Evolutionary conservation across 2,329 filamentous ascomycete genomes (phyloP).

Genomic region (Aureobasidium sp.): DNA sequence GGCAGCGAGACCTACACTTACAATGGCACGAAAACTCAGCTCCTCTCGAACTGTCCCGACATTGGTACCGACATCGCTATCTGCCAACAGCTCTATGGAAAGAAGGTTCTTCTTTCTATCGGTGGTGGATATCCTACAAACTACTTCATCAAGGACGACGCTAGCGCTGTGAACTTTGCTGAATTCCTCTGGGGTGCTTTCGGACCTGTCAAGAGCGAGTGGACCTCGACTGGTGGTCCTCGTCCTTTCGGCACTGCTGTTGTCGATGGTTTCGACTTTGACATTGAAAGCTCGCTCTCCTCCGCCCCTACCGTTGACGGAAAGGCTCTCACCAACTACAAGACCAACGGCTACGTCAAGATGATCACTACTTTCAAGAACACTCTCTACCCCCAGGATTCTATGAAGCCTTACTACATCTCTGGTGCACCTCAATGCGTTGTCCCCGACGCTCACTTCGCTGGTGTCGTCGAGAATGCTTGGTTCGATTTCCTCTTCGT

Average conservation of each 20-base stretch:
- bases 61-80: slow-evolving; percentile 49
- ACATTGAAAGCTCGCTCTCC: slow-evolving; percentile 56
- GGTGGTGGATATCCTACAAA: slow-evolving; percentile 61
- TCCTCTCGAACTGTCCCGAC: slow-evolving; percentile 51
- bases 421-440: slow-evolving; percentile 43
- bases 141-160: slow-evolving; percentile 37
- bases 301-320: slow-evolving; percentile 15
- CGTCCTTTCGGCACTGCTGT: slow-evolving; percentile 61
- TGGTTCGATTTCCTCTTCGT: slow-evolving; percentile 40
- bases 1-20: slow-evolving; percentile 33
- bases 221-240: slow-evolving; percentile 32
- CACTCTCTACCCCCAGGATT: slow-evolving; percentile 30
- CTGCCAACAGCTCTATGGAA: slow-evolving; percentile 57
- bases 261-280: slow-evolving; percentile 71
- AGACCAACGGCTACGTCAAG: slow-evolving; percentile 37
- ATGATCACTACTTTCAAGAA: slow-evolving; percentile 43
- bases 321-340: slow-evolving; percentile 25
- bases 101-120: slow-evolving; percentile 66
- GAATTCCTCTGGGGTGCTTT: slow-evolving; percentile 56
- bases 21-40: slow-evolving; percentile 32
- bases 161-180: slow-evolving; percentile 50
- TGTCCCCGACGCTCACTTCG: slow-evolving; percentile 40
- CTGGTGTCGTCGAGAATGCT: slow-evolving; percentile 32
- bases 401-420: slow-evolving; percentile 39
- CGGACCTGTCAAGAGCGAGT: slow-evolving; percentile 18